These are phyloP conservation scores for Ophiostoma tasmaniense DNA, from an alignment of 2,329 filamentous ascomycete species.

Conservation along the genomic window DNA sequence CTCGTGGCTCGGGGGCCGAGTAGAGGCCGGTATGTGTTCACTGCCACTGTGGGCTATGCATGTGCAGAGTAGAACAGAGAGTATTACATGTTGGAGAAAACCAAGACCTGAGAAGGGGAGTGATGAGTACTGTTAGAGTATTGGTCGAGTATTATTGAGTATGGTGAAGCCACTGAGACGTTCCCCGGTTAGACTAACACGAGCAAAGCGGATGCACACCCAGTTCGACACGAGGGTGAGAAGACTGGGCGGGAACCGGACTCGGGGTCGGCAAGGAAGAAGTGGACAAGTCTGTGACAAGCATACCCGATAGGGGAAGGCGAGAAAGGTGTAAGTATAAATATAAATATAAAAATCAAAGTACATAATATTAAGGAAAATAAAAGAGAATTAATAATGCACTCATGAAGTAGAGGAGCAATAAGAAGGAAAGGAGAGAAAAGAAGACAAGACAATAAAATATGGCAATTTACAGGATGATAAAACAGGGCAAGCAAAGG, in stretches of 20 bases:
- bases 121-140: too few species aligned
- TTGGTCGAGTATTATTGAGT: background rate
- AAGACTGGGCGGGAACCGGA: background rate
- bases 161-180: background rate
- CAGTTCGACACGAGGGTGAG: slow-evolving; percentile 4
- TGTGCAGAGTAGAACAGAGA: background rate
- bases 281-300: background rate
- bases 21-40: background rate
- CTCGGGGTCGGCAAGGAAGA: background rate
- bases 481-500: too few species aligned
- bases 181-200: background rate
- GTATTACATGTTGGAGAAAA: background rate
- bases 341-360: background rate
- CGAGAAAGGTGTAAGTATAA: background rate
- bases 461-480: background rate
- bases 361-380: background rate
- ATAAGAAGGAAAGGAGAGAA: background rate
- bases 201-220: slow-evolving; percentile 8
- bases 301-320: slow-evolving; percentile 1
- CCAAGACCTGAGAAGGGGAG: background rate
- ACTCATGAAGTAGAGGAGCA: background rate
- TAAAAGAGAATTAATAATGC: background rate
- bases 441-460: background rate
- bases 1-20: background rate
- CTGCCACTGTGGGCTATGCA: background rate